These are phyloP conservation scores for Aspergillus heteromorphus DNA, from an alignment of 495 filamentous ascomycete genomes.

Conservation along the genomic window DNA sequence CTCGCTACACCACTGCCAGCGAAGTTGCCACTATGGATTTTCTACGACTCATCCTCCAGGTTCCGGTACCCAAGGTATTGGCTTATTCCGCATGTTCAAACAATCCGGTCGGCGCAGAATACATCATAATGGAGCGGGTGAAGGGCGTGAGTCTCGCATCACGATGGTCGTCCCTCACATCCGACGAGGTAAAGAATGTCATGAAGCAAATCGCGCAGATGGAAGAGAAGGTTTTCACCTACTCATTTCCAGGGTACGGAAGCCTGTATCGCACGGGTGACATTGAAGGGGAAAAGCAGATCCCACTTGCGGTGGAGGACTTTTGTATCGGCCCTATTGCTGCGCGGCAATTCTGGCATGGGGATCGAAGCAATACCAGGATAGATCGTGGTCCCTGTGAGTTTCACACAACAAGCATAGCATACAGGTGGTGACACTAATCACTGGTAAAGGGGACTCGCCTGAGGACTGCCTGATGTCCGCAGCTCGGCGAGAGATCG, in stretches of 20 bases:
- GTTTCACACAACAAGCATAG: conserved; percentile 2
- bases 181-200: conserved; percentile 31
- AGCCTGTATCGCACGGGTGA: conserved; percentile 35
- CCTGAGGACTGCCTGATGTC: conserved; percentile 25
- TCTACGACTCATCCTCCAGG: conserved; percentile 25
- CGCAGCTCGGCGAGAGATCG: conserved; percentile 29
- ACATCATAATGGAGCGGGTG: conserved; percentile 35
- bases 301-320: conserved; percentile 18
- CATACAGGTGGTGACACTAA: not conserved
- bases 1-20: conserved; percentile 34
- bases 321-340: conserved; percentile 36
- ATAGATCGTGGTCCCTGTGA: conserved; percentile 37
- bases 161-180: conserved; percentile 29
- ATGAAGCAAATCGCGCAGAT: conserved; percentile 35
- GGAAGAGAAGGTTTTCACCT: conserved; percentile 30
- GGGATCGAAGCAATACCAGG: conserved; percentile 23
- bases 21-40: conserved; percentile 42
- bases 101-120: conserved; percentile 33
- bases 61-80: conserved; percentile 28
- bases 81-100: conserved; percentile 22
- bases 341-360: conserved; percentile 34
- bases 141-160: conserved; percentile 30
- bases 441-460: conserved; percentile 25
- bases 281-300: conserved; percentile 18
- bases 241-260: conserved; percentile 31